Conservation (phyloP, 495 filamentous ascomycete genomes). For the Viridothelium virens region DNA sequence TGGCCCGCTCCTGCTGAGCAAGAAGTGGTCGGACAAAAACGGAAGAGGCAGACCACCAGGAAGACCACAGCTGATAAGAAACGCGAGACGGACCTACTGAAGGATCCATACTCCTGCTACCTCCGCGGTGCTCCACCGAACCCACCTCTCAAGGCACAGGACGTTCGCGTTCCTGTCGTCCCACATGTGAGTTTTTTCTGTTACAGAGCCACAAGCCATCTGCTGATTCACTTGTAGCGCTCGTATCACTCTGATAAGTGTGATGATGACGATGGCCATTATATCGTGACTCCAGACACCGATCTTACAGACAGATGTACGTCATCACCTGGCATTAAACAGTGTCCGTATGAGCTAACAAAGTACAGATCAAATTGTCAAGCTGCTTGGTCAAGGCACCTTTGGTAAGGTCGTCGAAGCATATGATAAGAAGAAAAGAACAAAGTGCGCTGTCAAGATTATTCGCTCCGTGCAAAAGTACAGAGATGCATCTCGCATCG, state of each 20-base stretch:
- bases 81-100: conserved; percentile 56
- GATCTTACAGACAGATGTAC: conserved; percentile 82
- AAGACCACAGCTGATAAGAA: conserved; percentile 65
- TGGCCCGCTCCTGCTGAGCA: conserved; percentile 40
- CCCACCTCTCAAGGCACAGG: conserved; percentile 85
- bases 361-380: conserved; percentile 67
- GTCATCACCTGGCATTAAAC: conserved; percentile 31
- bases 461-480: conserved; percentile 98
- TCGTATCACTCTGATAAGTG: conserved; percentile 45
- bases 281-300: conserved; percentile 77
- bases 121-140: conserved; percentile 60
- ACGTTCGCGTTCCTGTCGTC: conserved; percentile 74
- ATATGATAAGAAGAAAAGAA: conserved; percentile 62
- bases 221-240: neutral
- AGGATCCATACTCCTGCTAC: conserved; percentile 67
- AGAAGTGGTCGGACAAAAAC: conserved; percentile 57
- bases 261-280: conserved; percentile 95
- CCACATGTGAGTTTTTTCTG: conserved; percentile 61
- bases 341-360: conserved; percentile 13
- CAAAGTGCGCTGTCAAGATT: conserved; percentile 89
- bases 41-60: conserved; percentile 66
- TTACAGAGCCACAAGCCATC: neutral
- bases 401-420: conserved; percentile 98
- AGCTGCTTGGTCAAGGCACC: conserved; percentile 88
- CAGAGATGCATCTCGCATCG: conserved; percentile 91